Evolutionary conservation across 371 early-diverging fungal species (phyloP).

Genomic region (Coemansia sp.): DNA sequence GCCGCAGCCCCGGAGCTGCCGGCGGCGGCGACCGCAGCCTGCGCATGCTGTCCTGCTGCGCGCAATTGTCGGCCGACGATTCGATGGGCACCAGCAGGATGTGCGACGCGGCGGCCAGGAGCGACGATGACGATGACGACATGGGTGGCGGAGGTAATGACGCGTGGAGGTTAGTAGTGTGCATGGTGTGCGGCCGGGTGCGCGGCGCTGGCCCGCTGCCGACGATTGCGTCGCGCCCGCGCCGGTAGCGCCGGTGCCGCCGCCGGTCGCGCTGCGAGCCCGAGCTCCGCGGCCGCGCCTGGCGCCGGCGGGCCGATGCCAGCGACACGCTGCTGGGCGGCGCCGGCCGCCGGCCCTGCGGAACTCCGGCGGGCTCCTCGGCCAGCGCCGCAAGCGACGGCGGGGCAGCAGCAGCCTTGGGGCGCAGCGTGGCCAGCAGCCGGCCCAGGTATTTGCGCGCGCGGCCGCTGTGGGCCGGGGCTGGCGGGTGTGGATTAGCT

Average conservation of each 20-base stretch:
- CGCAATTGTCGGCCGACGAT: not conserved
- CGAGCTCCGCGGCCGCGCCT: too few relatives aligned
- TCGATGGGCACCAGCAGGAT: constrained; percentile 18
- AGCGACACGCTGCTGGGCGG: not conserved
- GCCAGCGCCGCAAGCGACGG: not conserved
- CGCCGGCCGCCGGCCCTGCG: not conserved
- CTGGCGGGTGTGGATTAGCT: not conserved
- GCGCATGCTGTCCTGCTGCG: constrained; percentile 6
- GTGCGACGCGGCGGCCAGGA: constrained; percentile 9
- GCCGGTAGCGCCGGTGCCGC: constrained; percentile 1
- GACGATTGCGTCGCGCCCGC: constrained; percentile 1
- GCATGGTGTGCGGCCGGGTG: not conserved
- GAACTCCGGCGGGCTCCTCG: not conserved
- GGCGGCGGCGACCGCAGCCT: constrained; percentile 8
- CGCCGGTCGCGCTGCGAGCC: constrained; percentile 1
- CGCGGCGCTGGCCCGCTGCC: not conserved
- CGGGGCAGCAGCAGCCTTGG: not conserved
- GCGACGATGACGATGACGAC: not conserved
- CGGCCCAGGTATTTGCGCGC: constrained; percentile 10
- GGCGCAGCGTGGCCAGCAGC: not conserved
- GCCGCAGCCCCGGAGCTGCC: not conserved
- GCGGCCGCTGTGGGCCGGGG: not conserved
- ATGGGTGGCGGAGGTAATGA: not conserved
- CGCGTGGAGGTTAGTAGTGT: constrained; percentile 1
- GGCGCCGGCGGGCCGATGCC: too few relatives aligned